A percentile compares a stretch with the other conserved stretches of the same genome.
These are phyloP conservation scores for Candida verbasci DNA, from an alignment of 805 yeast species.

Conservation along the genomic window DNA sequence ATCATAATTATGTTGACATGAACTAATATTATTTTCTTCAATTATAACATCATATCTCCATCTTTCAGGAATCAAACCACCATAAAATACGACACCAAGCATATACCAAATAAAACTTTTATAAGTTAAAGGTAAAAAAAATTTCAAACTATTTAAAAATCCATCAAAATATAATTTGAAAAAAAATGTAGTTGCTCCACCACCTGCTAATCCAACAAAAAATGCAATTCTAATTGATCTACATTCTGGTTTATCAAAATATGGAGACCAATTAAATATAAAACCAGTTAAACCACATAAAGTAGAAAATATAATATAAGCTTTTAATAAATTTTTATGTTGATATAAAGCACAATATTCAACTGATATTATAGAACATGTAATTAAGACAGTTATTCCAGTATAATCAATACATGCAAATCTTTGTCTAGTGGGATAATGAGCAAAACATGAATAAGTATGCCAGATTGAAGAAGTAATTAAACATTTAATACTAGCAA, in stretches of 20 bases:
- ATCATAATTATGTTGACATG: conserved; percentile 19
- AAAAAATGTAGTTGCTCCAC: conserved; percentile 67
- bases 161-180: conserved; percentile 57
- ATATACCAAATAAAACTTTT: conserved; percentile 73
- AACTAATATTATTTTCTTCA: conserved; percentile 29
- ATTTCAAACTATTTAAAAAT: conserved; percentile 42
- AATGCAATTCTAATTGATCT: conserved; percentile 75
- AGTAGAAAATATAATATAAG: conserved; percentile 58
- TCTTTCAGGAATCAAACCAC: conserved; percentile 83
- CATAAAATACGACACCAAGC: conserved; percentile 82
- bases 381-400: conserved; percentile 86
- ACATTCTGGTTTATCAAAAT: conserved; percentile 83
- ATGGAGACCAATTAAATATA: conserved; percentile 85
- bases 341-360: conserved; percentile 76
- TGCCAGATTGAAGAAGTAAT: conserved; percentile 85
- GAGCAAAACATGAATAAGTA: conserved; percentile 77
- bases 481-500: conserved; percentile 74
- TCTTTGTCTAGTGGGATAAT: conserved; percentile 54
- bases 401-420: conserved; percentile 95
- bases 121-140: conserved; percentile 62
- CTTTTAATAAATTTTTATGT: conserved; percentile 43
- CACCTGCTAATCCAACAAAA: conserved; percentile 69
- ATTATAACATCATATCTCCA: conserved; percentile 69
- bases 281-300: conserved; percentile 71
- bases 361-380: conserved; percentile 82